Percentiles rank a stretch among this genome's conserved stretches.
Conservation (phyloP, 768 basidiomycete species). For the Amanita pseudoporphyria region DNA sequence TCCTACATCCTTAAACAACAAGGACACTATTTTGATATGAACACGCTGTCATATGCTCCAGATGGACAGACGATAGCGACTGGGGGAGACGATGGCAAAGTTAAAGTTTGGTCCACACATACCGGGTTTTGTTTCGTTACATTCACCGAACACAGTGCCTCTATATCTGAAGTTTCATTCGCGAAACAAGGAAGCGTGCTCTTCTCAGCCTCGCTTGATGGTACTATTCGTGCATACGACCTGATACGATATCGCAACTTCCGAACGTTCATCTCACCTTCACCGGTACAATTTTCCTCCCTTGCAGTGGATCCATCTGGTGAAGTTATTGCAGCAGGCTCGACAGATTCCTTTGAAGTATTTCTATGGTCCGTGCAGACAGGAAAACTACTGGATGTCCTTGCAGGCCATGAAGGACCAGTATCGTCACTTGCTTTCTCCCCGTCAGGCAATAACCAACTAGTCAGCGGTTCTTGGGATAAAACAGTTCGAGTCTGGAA, state of each 20-base stretch:
- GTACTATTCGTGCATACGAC: conserved; percentile 95
- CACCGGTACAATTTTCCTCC: conserved; percentile 92
- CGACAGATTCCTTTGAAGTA: conserved; percentile 93
- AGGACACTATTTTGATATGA: conserved; percentile 98
- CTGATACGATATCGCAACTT: conserved; percentile 97
- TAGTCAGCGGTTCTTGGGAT: conserved; percentile 95
- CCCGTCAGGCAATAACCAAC: conserved; percentile 76
- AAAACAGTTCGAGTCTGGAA: conserved; percentile 85
- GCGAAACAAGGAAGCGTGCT: conserved; percentile 87
- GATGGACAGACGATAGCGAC: conserved; percentile 96
- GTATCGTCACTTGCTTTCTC: conserved; percentile 85
- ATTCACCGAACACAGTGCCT: conserved; percentile 87
- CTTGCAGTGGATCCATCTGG: conserved; percentile 95
- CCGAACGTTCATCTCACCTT: conserved; percentile 94
- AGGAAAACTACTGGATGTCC: conserved; percentile 88
- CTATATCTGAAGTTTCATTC: conserved; percentile 81
- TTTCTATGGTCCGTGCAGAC: conserved; percentile 99
- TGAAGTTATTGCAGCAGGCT: conserved; percentile 95
- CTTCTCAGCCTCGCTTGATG: conserved; percentile 89
- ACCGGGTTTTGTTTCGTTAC: conserved; percentile 98
- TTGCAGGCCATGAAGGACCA: conserved; percentile 90
- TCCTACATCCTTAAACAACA: conserved; percentile 97
- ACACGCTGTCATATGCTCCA: conserved; percentile 81
- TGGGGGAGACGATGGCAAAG: conserved; percentile 96
- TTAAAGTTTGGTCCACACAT: conserved; percentile 96